phyloP scores from a whole-genome alignment of 352 stramenopile genomes.

The Phytophthora pluvialis region DNA sequence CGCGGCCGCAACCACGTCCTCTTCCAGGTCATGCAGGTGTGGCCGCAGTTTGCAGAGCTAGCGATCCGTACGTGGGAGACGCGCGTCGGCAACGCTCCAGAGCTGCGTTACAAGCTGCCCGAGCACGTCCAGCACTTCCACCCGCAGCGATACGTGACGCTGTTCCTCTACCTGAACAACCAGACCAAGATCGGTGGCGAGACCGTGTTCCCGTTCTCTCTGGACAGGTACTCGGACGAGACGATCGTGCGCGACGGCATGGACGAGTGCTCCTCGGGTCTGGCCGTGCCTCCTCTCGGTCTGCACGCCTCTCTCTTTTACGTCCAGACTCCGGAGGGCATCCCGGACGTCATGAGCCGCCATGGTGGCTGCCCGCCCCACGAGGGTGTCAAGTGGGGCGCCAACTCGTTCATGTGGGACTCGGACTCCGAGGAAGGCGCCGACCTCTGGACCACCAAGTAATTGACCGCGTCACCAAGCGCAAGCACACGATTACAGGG shows the following conservation, averaged over 20 bases:
- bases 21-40: conserved; percentile 67
- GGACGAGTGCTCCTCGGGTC: conserved; percentile 77
- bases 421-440: conserved; percentile 82
- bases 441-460: conserved; percentile 84
- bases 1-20: conserved; percentile 67
- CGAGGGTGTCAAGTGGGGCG: conserved; percentile 86
- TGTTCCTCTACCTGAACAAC: conserved; percentile 98
- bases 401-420: conserved; percentile 91
- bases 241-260: conserved; percentile 78
- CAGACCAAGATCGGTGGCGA: conserved; percentile 95
- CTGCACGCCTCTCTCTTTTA: conserved; percentile 88
- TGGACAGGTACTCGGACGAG: conserved; percentile 75
- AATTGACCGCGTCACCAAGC: not conserved
- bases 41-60: conserved; percentile 62
- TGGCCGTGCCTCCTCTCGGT: conserved; percentile 73
- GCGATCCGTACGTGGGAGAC: conserved; percentile 76
- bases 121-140: conserved; percentile 79
- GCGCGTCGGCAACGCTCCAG: conserved; percentile 36
- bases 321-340: conserved; percentile 77
- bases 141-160: conserved; percentile 95
- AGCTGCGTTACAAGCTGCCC: conserved; percentile 71
- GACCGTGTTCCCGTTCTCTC: conserved; percentile 96
- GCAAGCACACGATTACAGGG: not conserved
- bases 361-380: conserved; percentile 87
- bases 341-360: conserved; percentile 78